A percentile compares a stretch with the other conserved stretches of the same genome.
These are phyloP conservation scores for Trichoderma gamsii DNA, from an alignment of 495 filamentous ascomycete species.

Conservation along the genomic window DNA sequence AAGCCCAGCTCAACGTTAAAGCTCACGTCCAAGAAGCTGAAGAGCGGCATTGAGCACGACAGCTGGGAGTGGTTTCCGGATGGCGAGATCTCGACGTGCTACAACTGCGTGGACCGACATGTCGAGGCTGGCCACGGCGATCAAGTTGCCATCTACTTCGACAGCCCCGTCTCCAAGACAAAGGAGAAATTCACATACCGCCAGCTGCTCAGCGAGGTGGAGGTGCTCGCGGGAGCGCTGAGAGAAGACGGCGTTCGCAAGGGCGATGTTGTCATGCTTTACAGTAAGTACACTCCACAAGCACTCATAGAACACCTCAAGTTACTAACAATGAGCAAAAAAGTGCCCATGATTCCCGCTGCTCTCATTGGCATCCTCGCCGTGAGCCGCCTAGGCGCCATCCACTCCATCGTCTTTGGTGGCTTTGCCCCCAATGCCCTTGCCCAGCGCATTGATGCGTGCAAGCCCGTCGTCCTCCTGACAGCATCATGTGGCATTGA, in stretches of 20 bases:
- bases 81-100: constrained; percentile 83
- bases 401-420: constrained; percentile 89
- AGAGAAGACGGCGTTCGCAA: constrained; percentile 75
- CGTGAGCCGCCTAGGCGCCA: constrained; percentile 72
- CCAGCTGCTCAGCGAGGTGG: constrained; percentile 74
- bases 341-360: constrained; percentile 94
- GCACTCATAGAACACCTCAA: background rate
- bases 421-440: constrained; percentile 78
- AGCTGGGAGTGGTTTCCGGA: constrained; percentile 87
- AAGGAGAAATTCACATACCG: constrained; percentile 68
- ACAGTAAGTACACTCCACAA: constrained; percentile 53
- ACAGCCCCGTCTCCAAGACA: constrained; percentile 74
- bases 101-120: constrained; percentile 87
- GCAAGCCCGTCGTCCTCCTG: constrained; percentile 66
- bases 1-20: constrained; percentile 48
- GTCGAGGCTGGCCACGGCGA: constrained; percentile 69
- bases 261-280: constrained; percentile 88
- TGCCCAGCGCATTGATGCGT: constrained; percentile 83
- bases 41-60: constrained; percentile 34
- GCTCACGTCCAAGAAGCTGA: constrained; percentile 36
- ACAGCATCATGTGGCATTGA: constrained; percentile 93
- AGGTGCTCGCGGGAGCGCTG: constrained; percentile 74
- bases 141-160: constrained; percentile 73
- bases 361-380: constrained; percentile 80
- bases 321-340: background rate